Base-by-base conservation (phyloP, 345 rosid species). In the Rhodamnia rubescens region DNA sequence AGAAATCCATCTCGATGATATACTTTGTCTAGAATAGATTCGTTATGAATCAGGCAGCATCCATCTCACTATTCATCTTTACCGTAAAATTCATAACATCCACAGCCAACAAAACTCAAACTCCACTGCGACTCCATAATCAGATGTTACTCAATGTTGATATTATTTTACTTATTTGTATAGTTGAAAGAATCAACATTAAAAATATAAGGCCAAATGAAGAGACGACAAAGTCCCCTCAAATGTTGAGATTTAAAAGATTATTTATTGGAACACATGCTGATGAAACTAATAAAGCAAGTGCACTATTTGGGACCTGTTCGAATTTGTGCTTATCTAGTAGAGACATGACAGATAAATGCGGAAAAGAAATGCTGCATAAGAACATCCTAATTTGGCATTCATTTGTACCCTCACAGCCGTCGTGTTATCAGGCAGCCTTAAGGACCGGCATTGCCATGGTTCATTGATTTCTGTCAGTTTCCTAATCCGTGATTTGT, bases 391-490 rank as follows among this genome's bases (percentile, higher is more conserved):
- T 24, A 56, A 56, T 9, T 0, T 10, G 27, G 27, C 59, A 56
- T 24, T 56, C 14, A 24, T 29, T n/a, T 40, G n/a, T 90, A 96
- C 99, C 97, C 92, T 94, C 84, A 55, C 85, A 84, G 93, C 91
- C 47, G 91, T 85, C 83, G 90, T 85, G 88, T 84, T 91, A 85
- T 95, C 97, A 36, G 93, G 93, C 9, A 96, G 98, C 93, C 93
- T 96, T 86, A 94, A 82, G 58, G 98, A 92, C 50, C 91, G 94
- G 61, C 97, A 94, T 82, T 93, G 99, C 26, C 92, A 90, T 86
- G 93, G 89, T 87, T 96, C 95, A 88, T 88, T 95, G 86, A 96
- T 94, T 93, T 95, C 99, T 84, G 93, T 94, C 78, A 89, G 86
- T 85, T 92, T 96, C 95, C 98, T 92, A 81, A 89, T 91, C 86